Conservation (phyloP, 148 eudicot species). For the Nepenthes gracilis region DNA sequence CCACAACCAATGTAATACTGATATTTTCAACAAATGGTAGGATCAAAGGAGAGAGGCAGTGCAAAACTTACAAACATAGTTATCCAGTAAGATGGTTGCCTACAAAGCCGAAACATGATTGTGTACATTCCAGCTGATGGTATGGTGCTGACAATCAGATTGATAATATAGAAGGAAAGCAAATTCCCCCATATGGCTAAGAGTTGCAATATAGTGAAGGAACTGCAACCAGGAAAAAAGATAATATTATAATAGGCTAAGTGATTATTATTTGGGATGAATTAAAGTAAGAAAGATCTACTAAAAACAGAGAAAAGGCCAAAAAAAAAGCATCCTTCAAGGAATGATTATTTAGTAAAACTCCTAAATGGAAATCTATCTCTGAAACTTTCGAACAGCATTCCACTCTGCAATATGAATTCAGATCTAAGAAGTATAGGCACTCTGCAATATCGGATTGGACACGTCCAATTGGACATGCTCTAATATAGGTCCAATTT, state of each 20-base stretch:
- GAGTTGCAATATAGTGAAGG: slow-evolving; percentile 86
- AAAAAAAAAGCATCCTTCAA: not conserved
- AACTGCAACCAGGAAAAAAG: slow-evolving; percentile 31
- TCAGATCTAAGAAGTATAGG: too few relatives aligned
- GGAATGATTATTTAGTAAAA: too few relatives aligned
- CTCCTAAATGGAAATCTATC: too few relatives aligned
- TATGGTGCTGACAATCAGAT: slow-evolving; percentile 69
- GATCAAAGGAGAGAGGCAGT: not conserved
- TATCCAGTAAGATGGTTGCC: slow-evolving; percentile 83
- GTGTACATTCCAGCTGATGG: slow-evolving; percentile 93
- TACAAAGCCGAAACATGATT: slow-evolving; percentile 89
- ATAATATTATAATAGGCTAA: not conserved
- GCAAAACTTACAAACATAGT: slow-evolving; percentile 77
- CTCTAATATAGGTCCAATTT: too few relatives aligned
- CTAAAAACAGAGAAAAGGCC: not conserved
- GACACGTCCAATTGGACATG: too few relatives aligned
- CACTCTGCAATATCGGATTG: too few relatives aligned
- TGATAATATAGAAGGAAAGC: slow-evolving; percentile 67
- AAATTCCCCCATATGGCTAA: slow-evolving; percentile 97
- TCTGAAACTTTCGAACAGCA: too few relatives aligned
- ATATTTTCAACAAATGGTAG: too few relatives aligned
- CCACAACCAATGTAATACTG: too few relatives aligned
- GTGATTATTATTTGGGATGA: not conserved
- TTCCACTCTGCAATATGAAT: too few relatives aligned
- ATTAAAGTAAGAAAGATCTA: not conserved